These are phyloP conservation scores for Fusarium robinianum DNA, from an alignment of 2,329 filamentous ascomycete species.

Conservation along the genomic window DNA sequence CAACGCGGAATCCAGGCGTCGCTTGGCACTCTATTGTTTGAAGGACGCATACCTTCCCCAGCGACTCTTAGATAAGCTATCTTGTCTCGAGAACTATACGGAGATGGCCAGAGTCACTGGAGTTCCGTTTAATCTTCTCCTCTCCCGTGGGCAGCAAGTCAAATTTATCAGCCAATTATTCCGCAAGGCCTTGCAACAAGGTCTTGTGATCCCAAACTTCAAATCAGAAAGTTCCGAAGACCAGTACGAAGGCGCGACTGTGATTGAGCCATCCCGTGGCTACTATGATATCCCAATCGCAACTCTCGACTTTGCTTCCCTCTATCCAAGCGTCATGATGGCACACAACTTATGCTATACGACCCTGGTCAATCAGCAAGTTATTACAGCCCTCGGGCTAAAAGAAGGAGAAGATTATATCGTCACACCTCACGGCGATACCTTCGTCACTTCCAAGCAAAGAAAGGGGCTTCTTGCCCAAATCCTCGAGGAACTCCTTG, in stretches of 20 bases:
- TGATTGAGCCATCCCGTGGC: conserved; percentile 91
- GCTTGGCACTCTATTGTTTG: conserved; percentile 92
- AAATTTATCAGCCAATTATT: conserved; percentile 98
- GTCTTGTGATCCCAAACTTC: conserved; percentile 90
- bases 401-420: conserved; percentile 95
- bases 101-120: conserved; percentile 99
- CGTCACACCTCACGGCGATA: conserved; percentile 89
- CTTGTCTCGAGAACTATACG: conserved; percentile 98
- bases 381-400: conserved; percentile 74
- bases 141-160: conserved; percentile 92
- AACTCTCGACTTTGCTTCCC: conserved; percentile 96
- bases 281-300: conserved; percentile 96
- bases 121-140: conserved; percentile 92
- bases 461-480: conserved; percentile 91
- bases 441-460: conserved; percentile 86
- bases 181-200: conserved; percentile 89
- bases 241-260: conserved; percentile 96
- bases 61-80: conserved; percentile 93
- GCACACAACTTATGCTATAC: conserved; percentile 99
- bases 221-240: conserved; percentile 73
- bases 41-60: conserved; percentile 98
- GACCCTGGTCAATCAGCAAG: conserved; percentile 74
- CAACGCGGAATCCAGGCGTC: conserved; percentile 86
- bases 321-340: conserved; percentile 98
- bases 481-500: conserved; percentile 90